phyloP scores from a whole-genome alignment of 108 stramenopile genomes.

The Chaetoceros tenuissimus region DNA sequence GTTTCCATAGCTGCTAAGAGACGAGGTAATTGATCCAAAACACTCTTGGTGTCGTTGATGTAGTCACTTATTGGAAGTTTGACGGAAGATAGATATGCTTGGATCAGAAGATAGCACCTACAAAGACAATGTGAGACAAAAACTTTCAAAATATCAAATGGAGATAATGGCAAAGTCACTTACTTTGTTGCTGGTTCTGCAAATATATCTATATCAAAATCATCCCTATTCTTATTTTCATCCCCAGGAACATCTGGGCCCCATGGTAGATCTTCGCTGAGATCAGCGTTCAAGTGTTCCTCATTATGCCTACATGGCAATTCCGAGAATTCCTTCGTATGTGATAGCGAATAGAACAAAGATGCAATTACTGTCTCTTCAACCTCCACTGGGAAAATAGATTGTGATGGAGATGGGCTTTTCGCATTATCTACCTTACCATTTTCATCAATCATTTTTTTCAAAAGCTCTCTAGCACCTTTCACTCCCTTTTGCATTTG shows the following conservation, averaged over 20 bases:
- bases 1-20: slow-evolving; percentile 95
- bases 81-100: slow-evolving; percentile 75
- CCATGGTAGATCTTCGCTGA: slow-evolving; percentile 80
- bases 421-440: slow-evolving; percentile 4
- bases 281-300: slow-evolving; percentile 87
- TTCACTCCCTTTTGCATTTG: slow-evolving; percentile 64
- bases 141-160: neutral
- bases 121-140: neutral
- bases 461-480: slow-evolving; percentile 30
- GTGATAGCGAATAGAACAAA: slow-evolving; percentile 58
- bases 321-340: slow-evolving; percentile 91
- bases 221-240: neutral
- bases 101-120: slow-evolving; percentile 82
- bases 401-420: neutral
- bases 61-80: slow-evolving; percentile 95
- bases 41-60: slow-evolving; percentile 90
- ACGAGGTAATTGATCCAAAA: slow-evolving; percentile 92
- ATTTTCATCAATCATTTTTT: slow-evolving; percentile 19
- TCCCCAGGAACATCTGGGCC: slow-evolving; percentile 46
- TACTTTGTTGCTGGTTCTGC: slow-evolving; percentile 86
- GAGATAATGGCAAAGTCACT: neutral
- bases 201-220: slow-evolving; percentile 46
- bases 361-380: slow-evolving; percentile 49
- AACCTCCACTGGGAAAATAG: slow-evolving; percentile 4
- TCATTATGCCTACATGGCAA: slow-evolving; percentile 98